Evolutionary conservation across 1,139 yeast species (phyloP).

Genomic region (Blastobotrys raffinosifermentans): DNA sequence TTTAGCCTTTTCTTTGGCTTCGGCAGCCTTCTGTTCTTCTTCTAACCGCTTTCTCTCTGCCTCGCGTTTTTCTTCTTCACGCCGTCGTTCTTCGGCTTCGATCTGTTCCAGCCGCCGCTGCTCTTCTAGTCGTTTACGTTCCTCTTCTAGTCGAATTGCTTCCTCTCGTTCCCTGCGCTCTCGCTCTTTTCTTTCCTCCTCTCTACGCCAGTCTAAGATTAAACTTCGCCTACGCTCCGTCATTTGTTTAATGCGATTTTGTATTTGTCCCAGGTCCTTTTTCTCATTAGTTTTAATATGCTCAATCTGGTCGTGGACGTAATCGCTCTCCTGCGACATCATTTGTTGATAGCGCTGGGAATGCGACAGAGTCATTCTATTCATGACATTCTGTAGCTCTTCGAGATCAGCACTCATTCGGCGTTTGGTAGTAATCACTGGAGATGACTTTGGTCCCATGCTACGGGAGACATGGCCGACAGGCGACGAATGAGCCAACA

Average conservation of each 20-base stretch:
- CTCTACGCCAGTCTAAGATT: constrained; percentile 1
- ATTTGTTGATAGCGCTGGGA: constrained; percentile 7
- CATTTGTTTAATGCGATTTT: constrained; percentile 11
- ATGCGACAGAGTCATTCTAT: constrained; percentile 8
- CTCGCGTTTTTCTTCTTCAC: constrained; percentile 17
- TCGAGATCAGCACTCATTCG: background rate
- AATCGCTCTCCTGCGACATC: constrained; percentile 13
- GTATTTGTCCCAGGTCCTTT: constrained; percentile 7
- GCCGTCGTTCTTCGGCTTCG: constrained; percentile 16
- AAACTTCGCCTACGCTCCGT: constrained; percentile 15
- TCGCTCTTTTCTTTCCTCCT: constrained; percentile 17
- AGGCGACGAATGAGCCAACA: background rate
- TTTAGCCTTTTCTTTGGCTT: constrained; percentile 3
- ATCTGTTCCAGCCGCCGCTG: constrained; percentile 14
- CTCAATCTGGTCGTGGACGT: constrained; percentile 11
- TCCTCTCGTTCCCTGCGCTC: constrained; percentile 21
- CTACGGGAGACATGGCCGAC: background rate
- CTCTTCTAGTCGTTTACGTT: constrained; percentile 20
- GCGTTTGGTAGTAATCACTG: constrained; percentile 6
- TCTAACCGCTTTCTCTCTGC: constrained; percentile 15
- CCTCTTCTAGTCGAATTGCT: constrained; percentile 20
- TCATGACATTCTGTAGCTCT: background rate
- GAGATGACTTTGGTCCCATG: too few species aligned
- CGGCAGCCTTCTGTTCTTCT: constrained; percentile 13
- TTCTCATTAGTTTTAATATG: constrained; percentile 15